Evolutionary conservation across 257 asterid genomes (phyloP).

Genomic region (Solanum clarkiae): DNA sequence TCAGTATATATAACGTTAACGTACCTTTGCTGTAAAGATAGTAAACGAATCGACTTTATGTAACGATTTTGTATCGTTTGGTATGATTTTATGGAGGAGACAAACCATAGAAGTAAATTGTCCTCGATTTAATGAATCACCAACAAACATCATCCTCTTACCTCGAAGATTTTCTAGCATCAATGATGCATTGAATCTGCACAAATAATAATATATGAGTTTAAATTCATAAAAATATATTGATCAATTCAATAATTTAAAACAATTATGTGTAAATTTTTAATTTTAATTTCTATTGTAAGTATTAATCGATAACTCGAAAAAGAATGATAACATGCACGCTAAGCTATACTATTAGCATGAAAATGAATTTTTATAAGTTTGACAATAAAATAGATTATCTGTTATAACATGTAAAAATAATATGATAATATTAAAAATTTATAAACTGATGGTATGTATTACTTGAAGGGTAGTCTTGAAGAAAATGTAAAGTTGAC

Average conservation of each 20-base stretch:
- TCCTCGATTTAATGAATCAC: slow-evolving; percentile 73
- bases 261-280: not conserved
- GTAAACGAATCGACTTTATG: slow-evolving; percentile 18
- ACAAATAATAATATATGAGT: not conserved
- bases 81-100: slow-evolving; percentile 47
- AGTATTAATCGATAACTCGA: not conserved
- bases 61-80: slow-evolving; percentile 41
- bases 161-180: slow-evolving; percentile 65
- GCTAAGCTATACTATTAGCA: not conserved
- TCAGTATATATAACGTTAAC: not conserved
- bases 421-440: not conserved
- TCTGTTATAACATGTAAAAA: not conserved
- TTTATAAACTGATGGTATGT: not conserved
- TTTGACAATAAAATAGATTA: not conserved
- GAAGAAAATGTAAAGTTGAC: not conserved
- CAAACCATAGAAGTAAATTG: slow-evolving; percentile 65
- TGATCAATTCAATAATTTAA: not conserved
- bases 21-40: slow-evolving; percentile 64
- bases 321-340: not conserved
- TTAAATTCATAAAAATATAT: not conserved
- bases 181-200: slow-evolving; percentile 66
- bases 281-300: not conserved
- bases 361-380: not conserved
- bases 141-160: slow-evolving; percentile 68
- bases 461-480: not conserved